Evolutionary conservation across 768 basidiomycete genomes (phyloP).

Genomic region (Lyophyllum semitale): DNA sequence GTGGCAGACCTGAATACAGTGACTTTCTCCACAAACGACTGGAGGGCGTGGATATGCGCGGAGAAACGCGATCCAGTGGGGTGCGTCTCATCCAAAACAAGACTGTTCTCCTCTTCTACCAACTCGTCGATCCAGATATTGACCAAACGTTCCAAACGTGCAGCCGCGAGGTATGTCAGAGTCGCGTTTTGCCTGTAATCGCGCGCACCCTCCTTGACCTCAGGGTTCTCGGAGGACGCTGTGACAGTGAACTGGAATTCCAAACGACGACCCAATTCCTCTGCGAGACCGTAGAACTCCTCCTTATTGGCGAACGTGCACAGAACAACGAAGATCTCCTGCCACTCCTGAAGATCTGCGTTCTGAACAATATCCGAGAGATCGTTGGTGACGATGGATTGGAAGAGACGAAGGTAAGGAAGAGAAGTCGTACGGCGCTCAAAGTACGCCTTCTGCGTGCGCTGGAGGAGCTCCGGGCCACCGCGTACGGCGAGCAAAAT

Average conservation of each 20-base stretch:
- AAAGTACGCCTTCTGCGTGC: constrained; percentile 93
- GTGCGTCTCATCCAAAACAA: constrained; percentile 41
- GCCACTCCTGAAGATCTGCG: constrained; percentile 93
- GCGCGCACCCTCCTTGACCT: constrained; percentile 39
- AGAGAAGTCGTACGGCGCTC: constrained; percentile 72
- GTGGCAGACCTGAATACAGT: constrained; percentile 91
- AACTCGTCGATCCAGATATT: constrained; percentile 93
- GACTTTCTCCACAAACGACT: constrained; percentile 96
- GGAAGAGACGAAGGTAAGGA: constrained; percentile 92
- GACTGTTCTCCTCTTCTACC: constrained; percentile 73
- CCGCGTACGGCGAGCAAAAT: constrained; percentile 92
- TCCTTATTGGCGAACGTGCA: constrained; percentile 90
- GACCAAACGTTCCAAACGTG: constrained; percentile 82
- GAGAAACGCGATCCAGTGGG: constrained; percentile 64
- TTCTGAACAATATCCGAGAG: constrained; percentile 94
- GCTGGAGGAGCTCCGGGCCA: constrained; percentile 81
- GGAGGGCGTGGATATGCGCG: constrained; percentile 82
- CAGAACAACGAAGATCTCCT: constrained; percentile 93
- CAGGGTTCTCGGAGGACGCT: constrained; percentile 48
- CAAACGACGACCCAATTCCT: constrained; percentile 88
- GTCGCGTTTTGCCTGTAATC: constrained; percentile 85
- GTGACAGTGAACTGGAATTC: constrained; percentile 79
- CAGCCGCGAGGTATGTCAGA: constrained; percentile 90
- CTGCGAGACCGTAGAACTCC: constrained; percentile 85
- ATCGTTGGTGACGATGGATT: constrained; percentile 91